phyloP scores from a whole-genome alignment of 768 basidiomycete genomes.

The Russula dissimulans region DNA sequence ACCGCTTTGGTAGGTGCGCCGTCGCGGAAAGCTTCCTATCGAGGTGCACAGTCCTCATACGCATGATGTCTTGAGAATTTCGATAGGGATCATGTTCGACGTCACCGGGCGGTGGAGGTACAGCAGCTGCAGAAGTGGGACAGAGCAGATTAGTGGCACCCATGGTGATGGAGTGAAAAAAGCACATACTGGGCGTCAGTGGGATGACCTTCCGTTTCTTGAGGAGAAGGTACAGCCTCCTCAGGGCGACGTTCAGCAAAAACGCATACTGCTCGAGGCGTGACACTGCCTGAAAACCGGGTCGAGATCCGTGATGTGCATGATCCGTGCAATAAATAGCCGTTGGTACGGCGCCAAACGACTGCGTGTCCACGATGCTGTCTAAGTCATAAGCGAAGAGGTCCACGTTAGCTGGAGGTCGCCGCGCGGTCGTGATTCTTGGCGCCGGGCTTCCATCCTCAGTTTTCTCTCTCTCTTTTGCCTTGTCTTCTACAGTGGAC shows the following conservation, averaged over 20 bases:
- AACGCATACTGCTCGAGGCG: slow-evolving; percentile 97
- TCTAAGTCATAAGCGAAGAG: slow-evolving; percentile 72
- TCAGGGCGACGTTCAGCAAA: slow-evolving; percentile 87
- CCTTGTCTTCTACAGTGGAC: slow-evolving; percentile 44
- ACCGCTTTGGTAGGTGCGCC: slow-evolving; percentile 83
- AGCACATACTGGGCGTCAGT: slow-evolving; percentile 56
- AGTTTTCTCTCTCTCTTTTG: slow-evolving; percentile 35
- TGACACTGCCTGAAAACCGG: slow-evolving; percentile 86
- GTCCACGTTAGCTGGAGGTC: slow-evolving; percentile 74
- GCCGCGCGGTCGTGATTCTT: slow-evolving; percentile 54
- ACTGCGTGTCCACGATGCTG: slow-evolving; percentile 53
- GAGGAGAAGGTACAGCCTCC: slow-evolving; percentile 78
- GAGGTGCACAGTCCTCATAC: slow-evolving; percentile 88
- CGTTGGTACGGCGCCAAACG: slow-evolving; percentile 66
- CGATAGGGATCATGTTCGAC: slow-evolving; percentile 69
- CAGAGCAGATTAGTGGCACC: slow-evolving; percentile 21
- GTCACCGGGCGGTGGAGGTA: slow-evolving; percentile 22
- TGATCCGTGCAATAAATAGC: slow-evolving; percentile 74
- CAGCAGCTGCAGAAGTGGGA: slow-evolving; percentile 26
- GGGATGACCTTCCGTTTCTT: slow-evolving; percentile 88
- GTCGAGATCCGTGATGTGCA: slow-evolving; percentile 51
- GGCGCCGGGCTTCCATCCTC: slow-evolving; percentile 37
- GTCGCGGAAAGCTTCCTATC: slow-evolving; percentile 94
- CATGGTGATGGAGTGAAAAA: slow-evolving; percentile 3
- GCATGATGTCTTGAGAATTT: slow-evolving; percentile 83